Percentiles rank a stretch among this genome's conserved stretches.
Evolutionary conservation across 805 yeast genomes (phyloP).

Genomic region (Candida bentonensis): DNA sequence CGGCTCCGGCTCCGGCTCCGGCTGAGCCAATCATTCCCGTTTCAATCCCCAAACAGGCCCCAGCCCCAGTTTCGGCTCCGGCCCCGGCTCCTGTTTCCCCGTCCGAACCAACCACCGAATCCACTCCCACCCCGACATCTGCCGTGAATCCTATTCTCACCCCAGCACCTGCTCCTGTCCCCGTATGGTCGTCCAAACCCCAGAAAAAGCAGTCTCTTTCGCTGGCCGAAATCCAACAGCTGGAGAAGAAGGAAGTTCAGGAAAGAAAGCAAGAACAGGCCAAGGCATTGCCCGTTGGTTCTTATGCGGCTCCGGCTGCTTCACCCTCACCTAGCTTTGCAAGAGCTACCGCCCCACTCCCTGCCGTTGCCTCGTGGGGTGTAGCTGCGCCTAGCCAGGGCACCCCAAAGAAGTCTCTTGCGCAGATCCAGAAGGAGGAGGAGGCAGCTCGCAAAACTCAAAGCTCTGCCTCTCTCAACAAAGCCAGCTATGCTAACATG

Average conservation of each 20-base stretch:
- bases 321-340: background rate
- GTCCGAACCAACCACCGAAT: background rate
- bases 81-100: background rate
- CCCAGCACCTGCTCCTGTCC: background rate
- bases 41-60: background rate
- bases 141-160: too few relatives aligned
- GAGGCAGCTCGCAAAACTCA: background rate
- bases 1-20: background rate
- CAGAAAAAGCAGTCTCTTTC: background rate
- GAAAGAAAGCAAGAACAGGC: background rate
- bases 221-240: conserved; percentile 1
- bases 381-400: background rate
- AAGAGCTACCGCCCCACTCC: background rate
- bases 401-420: background rate
- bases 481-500: background rate
- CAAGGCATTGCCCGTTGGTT: background rate
- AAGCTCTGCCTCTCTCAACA: background rate
- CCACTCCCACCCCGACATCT: background rate
- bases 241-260: background rate
- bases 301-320: background rate
- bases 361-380: background rate
- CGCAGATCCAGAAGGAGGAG: background rate
- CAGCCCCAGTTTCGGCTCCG: background rate
- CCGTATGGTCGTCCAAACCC: background rate
- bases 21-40: background rate